Percentiles rank a stretch among this genome's conserved stretches.
phyloP scores from a whole-genome alignment of 1,284 basidiomycete genomes.

The Ceratobasidium sp. region DNA sequence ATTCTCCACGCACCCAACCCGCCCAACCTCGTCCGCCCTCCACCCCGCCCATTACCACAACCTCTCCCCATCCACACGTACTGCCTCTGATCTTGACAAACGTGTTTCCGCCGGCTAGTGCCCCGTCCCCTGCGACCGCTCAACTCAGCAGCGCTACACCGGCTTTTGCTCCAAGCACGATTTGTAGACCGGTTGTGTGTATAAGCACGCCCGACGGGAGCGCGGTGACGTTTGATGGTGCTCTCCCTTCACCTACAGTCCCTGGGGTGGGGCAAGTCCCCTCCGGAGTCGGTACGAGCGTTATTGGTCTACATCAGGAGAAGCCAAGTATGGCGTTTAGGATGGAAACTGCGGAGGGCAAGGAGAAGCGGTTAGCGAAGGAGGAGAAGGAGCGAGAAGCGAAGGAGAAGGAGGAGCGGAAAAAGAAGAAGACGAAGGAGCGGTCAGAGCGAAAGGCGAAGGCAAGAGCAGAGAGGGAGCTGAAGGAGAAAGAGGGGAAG shows the following conservation, averaged over 20 bases:
- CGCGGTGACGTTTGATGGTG: constrained; percentile 49
- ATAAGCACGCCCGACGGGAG: constrained; percentile 58
- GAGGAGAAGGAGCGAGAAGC: constrained; percentile 52
- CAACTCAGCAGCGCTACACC: constrained; percentile 44
- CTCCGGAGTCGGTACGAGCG: constrained; percentile 52
- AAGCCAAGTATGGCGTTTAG: constrained; percentile 57
- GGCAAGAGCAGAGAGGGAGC: constrained; percentile 55
- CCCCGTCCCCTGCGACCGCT: background rate
- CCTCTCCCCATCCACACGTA: constrained; percentile 21
- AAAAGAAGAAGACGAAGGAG: constrained; percentile 54
- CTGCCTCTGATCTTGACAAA: constrained; percentile 23
- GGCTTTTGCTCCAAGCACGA: constrained; percentile 49
- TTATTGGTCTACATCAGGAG: constrained; percentile 51
- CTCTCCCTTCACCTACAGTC: constrained; percentile 49
- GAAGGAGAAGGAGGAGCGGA: constrained; percentile 51
- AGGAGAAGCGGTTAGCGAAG: constrained; percentile 57
- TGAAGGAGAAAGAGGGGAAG: constrained; percentile 12
- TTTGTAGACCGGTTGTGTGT: constrained; percentile 54
- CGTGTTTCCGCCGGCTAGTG: constrained; percentile 15
- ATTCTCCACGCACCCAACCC: constrained; percentile 50
- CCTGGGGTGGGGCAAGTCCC: background rate
- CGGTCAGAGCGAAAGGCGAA: constrained; percentile 52
- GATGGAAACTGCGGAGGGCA: constrained; percentile 65
- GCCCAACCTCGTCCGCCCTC: constrained; percentile 48
- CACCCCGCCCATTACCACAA: constrained; percentile 47